These are phyloP conservation scores for Heterobasidion occidentale DNA, from an alignment of 1,284 basidiomycete species.

Conservation along the genomic window DNA sequence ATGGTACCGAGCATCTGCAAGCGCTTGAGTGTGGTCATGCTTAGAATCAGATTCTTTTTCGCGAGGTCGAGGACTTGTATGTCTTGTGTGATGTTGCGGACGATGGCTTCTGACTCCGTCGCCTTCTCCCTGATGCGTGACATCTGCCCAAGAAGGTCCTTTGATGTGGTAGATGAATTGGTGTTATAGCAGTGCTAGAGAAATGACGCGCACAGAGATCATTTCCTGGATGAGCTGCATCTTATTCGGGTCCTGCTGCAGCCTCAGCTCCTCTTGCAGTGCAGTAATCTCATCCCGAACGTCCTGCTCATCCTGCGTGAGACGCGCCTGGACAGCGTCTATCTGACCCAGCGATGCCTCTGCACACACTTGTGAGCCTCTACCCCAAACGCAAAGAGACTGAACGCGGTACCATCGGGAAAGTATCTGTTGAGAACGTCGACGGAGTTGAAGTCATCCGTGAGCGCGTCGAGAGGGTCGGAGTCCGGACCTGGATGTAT, in stretches of 20 bases:
- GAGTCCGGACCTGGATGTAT: conserved; percentile 31
- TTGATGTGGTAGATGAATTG: background rate
- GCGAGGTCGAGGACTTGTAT: conserved; percentile 93
- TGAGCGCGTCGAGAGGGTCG: conserved; percentile 52
- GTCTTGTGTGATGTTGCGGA: conserved; percentile 92
- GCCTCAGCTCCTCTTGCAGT: conserved; percentile 59
- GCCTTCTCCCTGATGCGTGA: conserved; percentile 92
- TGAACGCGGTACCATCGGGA: conserved; percentile 51
- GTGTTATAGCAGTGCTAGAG: background rate
- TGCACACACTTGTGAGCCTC: conserved; percentile 19
- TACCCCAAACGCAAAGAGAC: background rate
- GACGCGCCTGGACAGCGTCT: conserved; percentile 51
- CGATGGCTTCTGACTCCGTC: conserved; percentile 92
- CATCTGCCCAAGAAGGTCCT: conserved; percentile 93
- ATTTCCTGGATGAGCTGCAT: conserved; percentile 90
- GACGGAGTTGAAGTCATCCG: conserved; percentile 49
- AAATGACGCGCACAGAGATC: conserved; percentile 63
- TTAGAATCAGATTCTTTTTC: conserved; percentile 86
- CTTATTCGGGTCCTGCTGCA: conserved; percentile 74
- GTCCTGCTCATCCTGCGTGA: conserved; percentile 52
- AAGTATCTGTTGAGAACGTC: conserved; percentile 65
- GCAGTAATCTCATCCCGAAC: conserved; percentile 69
- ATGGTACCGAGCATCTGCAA: conserved; percentile 85
- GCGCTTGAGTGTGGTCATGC: conserved; percentile 87
- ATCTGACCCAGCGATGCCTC: conserved; percentile 62